Conservation (phyloP, 345 rosid species). For the Camelina neglecta region DNA sequence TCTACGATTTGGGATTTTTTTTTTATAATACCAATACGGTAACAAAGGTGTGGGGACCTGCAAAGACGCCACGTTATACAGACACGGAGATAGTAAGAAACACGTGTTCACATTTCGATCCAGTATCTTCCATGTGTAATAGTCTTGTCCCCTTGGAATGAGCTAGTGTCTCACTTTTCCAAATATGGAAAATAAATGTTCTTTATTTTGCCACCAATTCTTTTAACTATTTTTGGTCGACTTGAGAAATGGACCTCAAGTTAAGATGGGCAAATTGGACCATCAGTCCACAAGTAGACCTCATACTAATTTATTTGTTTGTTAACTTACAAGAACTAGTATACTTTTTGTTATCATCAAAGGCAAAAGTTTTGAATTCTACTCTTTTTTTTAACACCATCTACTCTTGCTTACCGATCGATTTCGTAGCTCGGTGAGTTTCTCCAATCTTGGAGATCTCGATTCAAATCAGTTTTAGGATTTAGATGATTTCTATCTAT, state of each 20-base stretch:
- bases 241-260: too few relatives aligned
- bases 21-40: neutral
- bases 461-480: neutral
- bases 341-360: too few relatives aligned
- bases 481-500: neutral
- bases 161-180: neutral
- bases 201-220: too few relatives aligned
- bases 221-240: too few relatives aligned
- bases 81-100: neutral
- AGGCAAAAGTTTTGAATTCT: neutral
- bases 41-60: neutral
- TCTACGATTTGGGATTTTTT: neutral
- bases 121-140: neutral
- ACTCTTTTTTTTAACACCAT: too few relatives aligned
- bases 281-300: too few relatives aligned
- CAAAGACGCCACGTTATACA: conserved; percentile 6
- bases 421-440: neutral
- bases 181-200: too few relatives aligned
- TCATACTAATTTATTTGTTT: too few relatives aligned
- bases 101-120: neutral
- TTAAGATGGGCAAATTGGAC: too few relatives aligned
- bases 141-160: neutral
- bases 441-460: neutral
- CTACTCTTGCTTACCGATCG: neutral
- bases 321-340: too few relatives aligned